phyloP scores from a whole-genome alignment of 1,284 basidiomycete genomes.

The Ustilago nuda region DNA sequence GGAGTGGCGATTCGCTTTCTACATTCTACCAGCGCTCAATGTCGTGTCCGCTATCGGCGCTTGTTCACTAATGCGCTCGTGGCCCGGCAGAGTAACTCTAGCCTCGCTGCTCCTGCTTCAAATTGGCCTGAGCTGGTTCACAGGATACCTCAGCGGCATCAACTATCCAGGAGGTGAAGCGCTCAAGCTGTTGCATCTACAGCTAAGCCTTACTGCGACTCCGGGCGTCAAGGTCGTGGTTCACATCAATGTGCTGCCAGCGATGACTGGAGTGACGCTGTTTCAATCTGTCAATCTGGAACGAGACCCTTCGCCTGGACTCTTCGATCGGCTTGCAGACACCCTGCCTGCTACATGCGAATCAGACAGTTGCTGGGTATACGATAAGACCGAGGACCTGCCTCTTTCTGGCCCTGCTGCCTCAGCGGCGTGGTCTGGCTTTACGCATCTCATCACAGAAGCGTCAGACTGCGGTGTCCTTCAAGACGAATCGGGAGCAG shows the following conservation, averaged over 20 bases:
- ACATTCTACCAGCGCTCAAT: slow-evolving; percentile 85
- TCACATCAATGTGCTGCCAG: slow-evolving; percentile 83
- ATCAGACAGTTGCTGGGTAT: slow-evolving; percentile 33
- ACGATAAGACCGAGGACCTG: slow-evolving; percentile 63
- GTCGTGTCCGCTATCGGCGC: slow-evolving; percentile 79
- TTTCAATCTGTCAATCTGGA: slow-evolving; percentile 79
- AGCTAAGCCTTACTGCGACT: neutral
- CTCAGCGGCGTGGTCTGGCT: slow-evolving; percentile 27
- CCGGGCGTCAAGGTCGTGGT: slow-evolving; percentile 16
- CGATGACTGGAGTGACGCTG: slow-evolving; percentile 89
- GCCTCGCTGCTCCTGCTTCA: slow-evolving; percentile 24
- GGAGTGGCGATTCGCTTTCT: slow-evolving; percentile 96
- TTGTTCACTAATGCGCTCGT: slow-evolving; percentile 70
- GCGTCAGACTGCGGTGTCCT: slow-evolving; percentile 28
- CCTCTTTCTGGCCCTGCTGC: slow-evolving; percentile 17
- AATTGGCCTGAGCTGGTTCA: slow-evolving; percentile 36
- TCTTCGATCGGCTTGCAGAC: slow-evolving; percentile 7
- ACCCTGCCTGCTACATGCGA: slow-evolving; percentile 13
- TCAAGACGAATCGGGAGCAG: neutral
- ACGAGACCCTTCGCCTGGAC: slow-evolving; percentile 8
- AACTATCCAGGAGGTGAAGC: slow-evolving; percentile 94
- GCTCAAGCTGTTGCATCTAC: slow-evolving; percentile 76
- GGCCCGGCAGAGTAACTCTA: slow-evolving; percentile 11
- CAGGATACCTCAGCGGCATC: slow-evolving; percentile 75
- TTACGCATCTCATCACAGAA: slow-evolving; percentile 52